These are phyloP conservation scores for Solanum phureja DNA, from an alignment of 257 asterid species.

Conservation along the genomic window DNA sequence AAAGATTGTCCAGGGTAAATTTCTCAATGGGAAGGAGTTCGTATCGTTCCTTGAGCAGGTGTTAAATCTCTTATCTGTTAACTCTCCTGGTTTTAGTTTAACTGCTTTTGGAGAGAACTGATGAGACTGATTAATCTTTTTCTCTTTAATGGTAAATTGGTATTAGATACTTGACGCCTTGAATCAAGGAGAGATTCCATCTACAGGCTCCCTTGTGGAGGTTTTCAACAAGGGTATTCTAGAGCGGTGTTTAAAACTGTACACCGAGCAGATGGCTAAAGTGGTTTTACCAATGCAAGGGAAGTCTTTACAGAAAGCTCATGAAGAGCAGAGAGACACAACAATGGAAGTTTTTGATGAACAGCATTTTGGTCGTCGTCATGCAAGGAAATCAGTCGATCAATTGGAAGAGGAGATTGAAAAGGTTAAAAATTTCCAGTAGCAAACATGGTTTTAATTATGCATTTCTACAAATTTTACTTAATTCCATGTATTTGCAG, in stretches of 20 bases:
- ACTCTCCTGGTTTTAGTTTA: not conserved
- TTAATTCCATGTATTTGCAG: conserved; percentile 26
- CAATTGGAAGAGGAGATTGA: conserved; percentile 66
- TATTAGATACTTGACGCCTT: conserved; percentile 88
- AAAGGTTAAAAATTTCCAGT: conserved; percentile 30
- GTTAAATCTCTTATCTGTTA: conserved; percentile 9
- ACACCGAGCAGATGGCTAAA: conserved; percentile 39
- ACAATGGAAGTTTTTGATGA: conserved; percentile 64
- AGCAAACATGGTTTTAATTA: not conserved
- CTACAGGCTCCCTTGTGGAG: conserved; percentile 97
- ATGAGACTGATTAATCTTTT: not conserved
- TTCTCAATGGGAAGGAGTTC: conserved; percentile 84
- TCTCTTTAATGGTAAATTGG: conserved; percentile 1
- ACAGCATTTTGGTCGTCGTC: conserved; percentile 92
- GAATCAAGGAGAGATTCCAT: conserved; percentile 96
- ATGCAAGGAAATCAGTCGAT: conserved; percentile 88
- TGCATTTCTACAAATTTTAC: not conserved
- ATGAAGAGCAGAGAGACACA: conserved; percentile 48
- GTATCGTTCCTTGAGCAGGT: conserved; percentile 90
- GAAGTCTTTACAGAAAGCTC: conserved; percentile 51
- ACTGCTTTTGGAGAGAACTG: not conserved
- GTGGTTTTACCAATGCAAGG: conserved; percentile 52
- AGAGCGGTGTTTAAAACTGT: conserved; percentile 65
- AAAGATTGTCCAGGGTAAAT: conserved; percentile 96
- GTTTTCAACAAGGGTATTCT: conserved; percentile 80